Percentiles rank a stretch among this genome's conserved stretches.
phyloP scores from a whole-genome alignment of 495 filamentous ascomycete genomes.

The Penicillium diatomitis region DNA sequence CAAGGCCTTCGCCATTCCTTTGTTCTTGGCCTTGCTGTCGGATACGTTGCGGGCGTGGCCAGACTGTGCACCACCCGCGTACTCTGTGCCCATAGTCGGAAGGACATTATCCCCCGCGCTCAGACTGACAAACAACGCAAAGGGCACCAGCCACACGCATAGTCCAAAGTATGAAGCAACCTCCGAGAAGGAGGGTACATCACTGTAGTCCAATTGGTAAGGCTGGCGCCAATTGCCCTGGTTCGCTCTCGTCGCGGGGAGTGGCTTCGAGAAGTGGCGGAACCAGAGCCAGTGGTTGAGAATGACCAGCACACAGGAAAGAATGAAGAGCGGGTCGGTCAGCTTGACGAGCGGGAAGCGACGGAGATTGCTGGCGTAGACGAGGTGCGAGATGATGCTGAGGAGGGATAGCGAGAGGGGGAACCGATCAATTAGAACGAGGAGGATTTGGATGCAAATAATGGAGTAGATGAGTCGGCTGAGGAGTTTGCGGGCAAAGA shows the following conservation, averaged over 20 bases:
- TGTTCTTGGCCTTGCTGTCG: constrained; percentile 48
- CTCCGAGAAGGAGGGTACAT: constrained; percentile 81
- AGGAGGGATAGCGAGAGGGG: constrained; percentile 64
- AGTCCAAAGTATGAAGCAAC: constrained; percentile 94
- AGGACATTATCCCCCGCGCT: constrained; percentile 91
- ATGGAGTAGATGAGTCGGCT: constrained; percentile 77
- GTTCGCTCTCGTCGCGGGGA: constrained; percentile 16
- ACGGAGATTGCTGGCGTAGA: constrained; percentile 85
- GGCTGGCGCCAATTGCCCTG: constrained; percentile 40
- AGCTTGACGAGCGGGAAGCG: constrained; percentile 84
- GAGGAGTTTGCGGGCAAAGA: constrained; percentile 76
- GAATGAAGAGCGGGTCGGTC: constrained; percentile 77
- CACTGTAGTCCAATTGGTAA: constrained; percentile 43
- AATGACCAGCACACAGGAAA: constrained; percentile 77
- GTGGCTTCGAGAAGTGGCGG: constrained; percentile 68
- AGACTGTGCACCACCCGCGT: constrained; percentile 48
- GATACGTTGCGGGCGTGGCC: constrained; percentile 26
- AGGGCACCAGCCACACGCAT: constrained; percentile 94
- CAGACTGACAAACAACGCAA: constrained; percentile 86
- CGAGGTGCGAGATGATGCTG: constrained; percentile 69
- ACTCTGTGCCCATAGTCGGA: constrained; percentile 70
- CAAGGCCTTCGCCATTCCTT: constrained; percentile 84
- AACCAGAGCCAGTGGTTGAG: constrained; percentile 98
- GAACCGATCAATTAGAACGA: constrained; percentile 75
- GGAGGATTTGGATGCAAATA: constrained; percentile 63